A percentile compares a stretch with the other conserved stretches of the same genome.
These are phyloP conservation scores for Pseudogymnoascus sp. DNA, from an alignment of 2,329 filamentous ascomycete species.

Conservation along the genomic window DNA sequence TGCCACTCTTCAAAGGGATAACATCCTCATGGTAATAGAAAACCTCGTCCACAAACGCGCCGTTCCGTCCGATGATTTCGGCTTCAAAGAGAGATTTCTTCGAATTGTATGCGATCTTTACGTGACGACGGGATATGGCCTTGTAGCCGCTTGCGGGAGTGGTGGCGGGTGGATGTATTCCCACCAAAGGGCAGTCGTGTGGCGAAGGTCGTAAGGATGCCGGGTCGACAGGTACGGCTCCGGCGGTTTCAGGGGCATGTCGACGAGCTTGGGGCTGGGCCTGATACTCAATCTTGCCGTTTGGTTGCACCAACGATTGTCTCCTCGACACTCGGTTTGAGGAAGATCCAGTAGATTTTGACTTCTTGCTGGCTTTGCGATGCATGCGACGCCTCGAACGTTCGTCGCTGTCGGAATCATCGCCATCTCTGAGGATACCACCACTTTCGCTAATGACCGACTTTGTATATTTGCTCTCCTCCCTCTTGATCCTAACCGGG, in stretches of 20 bases:
- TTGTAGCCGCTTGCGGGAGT: constrained; percentile 58
- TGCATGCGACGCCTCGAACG: constrained; percentile 39
- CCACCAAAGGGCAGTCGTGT: constrained; percentile 56
- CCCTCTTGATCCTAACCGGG: constrained; percentile 42
- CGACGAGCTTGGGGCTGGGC: constrained; percentile 35
- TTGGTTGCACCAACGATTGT: constrained; percentile 25
- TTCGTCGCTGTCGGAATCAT: constrained; percentile 52
- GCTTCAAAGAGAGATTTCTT: constrained; percentile 59
- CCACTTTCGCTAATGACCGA: constrained; percentile 64
- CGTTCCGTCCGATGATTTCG: constrained; percentile 50
- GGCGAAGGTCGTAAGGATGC: constrained; percentile 54
- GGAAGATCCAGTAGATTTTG: constrained; percentile 40
- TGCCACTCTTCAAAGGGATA: constrained; percentile 55
- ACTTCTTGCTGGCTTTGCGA: constrained; percentile 31
- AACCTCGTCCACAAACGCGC: constrained; percentile 59
- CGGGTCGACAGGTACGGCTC: constrained; percentile 52
- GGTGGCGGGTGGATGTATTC: constrained; percentile 63
- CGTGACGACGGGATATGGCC: constrained; percentile 65
- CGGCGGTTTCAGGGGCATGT: constrained; percentile 53
- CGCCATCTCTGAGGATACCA: constrained; percentile 59
- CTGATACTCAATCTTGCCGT: constrained; percentile 38
- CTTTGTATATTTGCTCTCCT: constrained; percentile 38
- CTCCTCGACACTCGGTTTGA: constrained; percentile 28
- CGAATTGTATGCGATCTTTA: constrained; percentile 65
- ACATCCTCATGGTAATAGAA: constrained; percentile 46